Conservation (phyloP, 148 eudicot genomes). For the Talinum fruticosum region DNA sequence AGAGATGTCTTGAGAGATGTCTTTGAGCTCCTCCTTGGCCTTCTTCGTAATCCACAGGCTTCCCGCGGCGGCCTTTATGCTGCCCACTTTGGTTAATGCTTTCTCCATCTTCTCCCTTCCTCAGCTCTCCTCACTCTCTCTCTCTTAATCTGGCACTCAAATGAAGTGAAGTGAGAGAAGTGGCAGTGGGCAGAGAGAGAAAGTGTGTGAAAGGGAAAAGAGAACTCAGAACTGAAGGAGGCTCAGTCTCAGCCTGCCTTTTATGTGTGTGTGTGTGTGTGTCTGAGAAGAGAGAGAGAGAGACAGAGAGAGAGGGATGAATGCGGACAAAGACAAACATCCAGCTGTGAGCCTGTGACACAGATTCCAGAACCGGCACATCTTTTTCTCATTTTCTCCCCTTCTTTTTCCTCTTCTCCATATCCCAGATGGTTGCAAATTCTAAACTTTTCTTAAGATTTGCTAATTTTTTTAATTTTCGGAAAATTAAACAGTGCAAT, state of each 20-base stretch:
- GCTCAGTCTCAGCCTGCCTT: background rate
- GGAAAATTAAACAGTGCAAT: too few relatives aligned
- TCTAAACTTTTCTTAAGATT: too few relatives aligned
- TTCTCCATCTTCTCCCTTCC: slow-evolving; percentile 53
- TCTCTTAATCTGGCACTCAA: background rate
- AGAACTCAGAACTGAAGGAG: background rate
- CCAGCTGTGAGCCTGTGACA: slow-evolving; percentile 12
- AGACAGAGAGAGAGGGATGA: background rate
- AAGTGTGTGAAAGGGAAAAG: background rate
- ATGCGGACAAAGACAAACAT: slow-evolving; percentile 21
- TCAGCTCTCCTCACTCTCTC: slow-evolving; percentile 22
- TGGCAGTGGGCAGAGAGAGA: slow-evolving; percentile 2
- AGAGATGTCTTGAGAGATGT: slow-evolving; percentile 64
- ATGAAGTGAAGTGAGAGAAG: background rate
- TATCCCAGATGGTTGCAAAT: too few relatives aligned
- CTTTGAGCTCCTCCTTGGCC: slow-evolving; percentile 74
- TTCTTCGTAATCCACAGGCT: slow-evolving; percentile 76
- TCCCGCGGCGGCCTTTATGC: slow-evolving; percentile 71
- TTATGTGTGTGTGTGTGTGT: too few relatives aligned
- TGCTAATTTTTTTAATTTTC: too few relatives aligned
- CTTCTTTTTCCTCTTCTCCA: background rate
- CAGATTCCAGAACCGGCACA: slow-evolving; percentile 2
- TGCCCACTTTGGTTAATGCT: slow-evolving; percentile 68
- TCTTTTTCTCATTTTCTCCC: background rate
- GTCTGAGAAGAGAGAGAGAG: background rate